These are phyloP conservation scores for Penicillium cataractarum DNA, from an alignment of 495 filamentous ascomycete genomes.

Conservation along the genomic window DNA sequence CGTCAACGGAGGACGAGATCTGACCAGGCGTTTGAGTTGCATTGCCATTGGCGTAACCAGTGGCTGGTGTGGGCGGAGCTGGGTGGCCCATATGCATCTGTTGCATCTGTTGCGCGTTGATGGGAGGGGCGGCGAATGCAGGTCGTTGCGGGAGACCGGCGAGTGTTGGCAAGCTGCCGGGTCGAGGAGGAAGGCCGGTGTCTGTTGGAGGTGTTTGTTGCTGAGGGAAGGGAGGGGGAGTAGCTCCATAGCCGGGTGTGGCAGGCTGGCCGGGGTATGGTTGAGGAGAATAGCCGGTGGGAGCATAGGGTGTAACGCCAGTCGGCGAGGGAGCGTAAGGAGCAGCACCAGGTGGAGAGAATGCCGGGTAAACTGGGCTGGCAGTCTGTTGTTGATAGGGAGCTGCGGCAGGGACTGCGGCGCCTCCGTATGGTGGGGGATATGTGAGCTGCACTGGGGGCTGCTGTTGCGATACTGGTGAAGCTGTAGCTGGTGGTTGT, in stretches of 20 bases:
- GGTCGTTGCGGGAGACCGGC: conserved; percentile 68
- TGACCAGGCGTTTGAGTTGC: conserved; percentile 33
- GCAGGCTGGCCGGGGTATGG: conserved; percentile 39
- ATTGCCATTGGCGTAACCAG: conserved; percentile 44
- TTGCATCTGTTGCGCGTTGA: conserved; percentile 63
- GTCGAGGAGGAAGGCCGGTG: conserved; percentile 48
- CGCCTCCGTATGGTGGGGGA: conserved; percentile 42
- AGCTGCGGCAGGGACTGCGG: conserved; percentile 33
- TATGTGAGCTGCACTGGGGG: conserved; percentile 39
- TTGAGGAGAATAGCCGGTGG: conserved; percentile 49
- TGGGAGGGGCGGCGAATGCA: conserved; percentile 56
- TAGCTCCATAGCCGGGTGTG: conserved; percentile 32
- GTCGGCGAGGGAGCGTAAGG: conserved; percentile 26
- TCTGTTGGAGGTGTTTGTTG: conserved; percentile 43
- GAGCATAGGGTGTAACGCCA: conserved; percentile 37
- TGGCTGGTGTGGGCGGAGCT: conserved; percentile 27
- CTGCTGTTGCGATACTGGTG: conserved; percentile 21
- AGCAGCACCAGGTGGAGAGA: conserved; percentile 38
- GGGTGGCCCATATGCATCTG: conserved; percentile 66
- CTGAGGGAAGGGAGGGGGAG: conserved; percentile 39
- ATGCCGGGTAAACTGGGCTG: conserved; percentile 46
- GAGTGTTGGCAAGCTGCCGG: conserved; percentile 55
- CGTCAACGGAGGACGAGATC: conserved; percentile 61
- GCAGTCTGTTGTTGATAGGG: conserved; percentile 44
- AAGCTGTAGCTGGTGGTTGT: conserved; percentile 32